Evolutionary conservation across 371 early-diverging fungal species (phyloP).

Genomic region (Rhizopus stolonifer): DNA sequence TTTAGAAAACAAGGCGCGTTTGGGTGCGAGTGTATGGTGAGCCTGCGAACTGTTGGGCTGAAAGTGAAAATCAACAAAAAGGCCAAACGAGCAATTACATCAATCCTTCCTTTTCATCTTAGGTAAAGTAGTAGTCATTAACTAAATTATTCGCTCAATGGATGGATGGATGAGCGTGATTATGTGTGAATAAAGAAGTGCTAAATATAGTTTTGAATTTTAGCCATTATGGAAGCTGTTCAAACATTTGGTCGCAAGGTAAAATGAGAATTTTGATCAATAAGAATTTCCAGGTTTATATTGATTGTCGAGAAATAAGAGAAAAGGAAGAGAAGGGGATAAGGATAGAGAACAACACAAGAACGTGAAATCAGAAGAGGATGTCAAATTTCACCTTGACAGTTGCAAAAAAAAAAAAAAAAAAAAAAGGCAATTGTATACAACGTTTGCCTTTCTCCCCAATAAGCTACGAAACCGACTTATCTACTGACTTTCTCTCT

Average conservation of each 20-base stretch:
- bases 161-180: background rate
- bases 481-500: too few species aligned
- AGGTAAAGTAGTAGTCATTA: background rate
- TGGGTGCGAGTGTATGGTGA: too few species aligned
- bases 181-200: background rate
- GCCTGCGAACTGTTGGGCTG: too few species aligned
- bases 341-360: background rate
- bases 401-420: too few species aligned
- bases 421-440: too few species aligned
- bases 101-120: slow-evolving; percentile 2
- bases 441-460: too few species aligned
- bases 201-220: background rate
- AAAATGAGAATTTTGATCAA: background rate
- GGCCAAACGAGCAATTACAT: background rate
- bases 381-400: too few species aligned
- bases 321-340: background rate
- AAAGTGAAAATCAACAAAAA: background rate
- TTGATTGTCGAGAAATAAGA: background rate
- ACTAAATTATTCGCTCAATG: background rate
- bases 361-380: background rate
- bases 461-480: too few species aligned
- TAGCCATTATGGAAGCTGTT: slow-evolving; percentile 1
- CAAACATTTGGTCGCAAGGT: slow-evolving; percentile 2
- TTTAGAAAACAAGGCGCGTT: too few species aligned
- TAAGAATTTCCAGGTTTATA: background rate